These are phyloP conservation scores for Leccinum ponderosum DNA, from an alignment of 1,284 basidiomycete species.

Conservation along the genomic window DNA sequence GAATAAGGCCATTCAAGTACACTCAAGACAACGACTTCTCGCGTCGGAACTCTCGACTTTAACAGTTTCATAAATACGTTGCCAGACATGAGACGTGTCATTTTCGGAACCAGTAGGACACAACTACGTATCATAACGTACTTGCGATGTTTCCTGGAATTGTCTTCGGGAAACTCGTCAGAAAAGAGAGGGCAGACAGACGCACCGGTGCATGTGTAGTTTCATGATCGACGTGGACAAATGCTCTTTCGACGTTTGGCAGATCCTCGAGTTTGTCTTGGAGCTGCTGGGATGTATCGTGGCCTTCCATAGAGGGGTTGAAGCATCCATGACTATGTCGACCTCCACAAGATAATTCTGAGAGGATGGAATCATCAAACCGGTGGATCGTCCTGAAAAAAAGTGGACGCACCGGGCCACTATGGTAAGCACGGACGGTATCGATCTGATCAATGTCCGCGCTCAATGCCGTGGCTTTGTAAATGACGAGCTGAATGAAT, in stretches of 20 bases:
- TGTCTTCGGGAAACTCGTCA: background rate
- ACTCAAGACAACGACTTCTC: background rate
- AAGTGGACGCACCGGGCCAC: constrained; percentile 55
- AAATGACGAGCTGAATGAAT: constrained; percentile 88
- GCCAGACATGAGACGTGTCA: background rate
- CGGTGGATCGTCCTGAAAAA: background rate
- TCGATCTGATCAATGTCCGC: constrained; percentile 86
- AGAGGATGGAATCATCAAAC: background rate
- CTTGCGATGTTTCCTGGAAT: constrained; percentile 36
- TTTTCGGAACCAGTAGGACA: background rate
- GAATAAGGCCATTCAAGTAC: background rate
- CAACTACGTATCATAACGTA: constrained; percentile 10
- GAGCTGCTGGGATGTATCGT: constrained; percentile 89
- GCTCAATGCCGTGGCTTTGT: constrained; percentile 90
- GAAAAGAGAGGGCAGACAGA: constrained; percentile 8
- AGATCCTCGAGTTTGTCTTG: constrained; percentile 94
- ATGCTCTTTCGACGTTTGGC: constrained; percentile 89
- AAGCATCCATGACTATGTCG: constrained; percentile 91
- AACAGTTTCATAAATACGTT: background rate
- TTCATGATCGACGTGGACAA: constrained; percentile 95
- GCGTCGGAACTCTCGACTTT: background rate
- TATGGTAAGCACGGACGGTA: constrained; percentile 87
- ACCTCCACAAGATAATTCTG: constrained; percentile 92
- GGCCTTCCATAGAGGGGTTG: constrained; percentile 91
- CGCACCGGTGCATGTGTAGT: constrained; percentile 80